Conservation (phyloP, 2,329 filamentous ascomycete genomes). For the Fusarium gaditjirri region DNA sequence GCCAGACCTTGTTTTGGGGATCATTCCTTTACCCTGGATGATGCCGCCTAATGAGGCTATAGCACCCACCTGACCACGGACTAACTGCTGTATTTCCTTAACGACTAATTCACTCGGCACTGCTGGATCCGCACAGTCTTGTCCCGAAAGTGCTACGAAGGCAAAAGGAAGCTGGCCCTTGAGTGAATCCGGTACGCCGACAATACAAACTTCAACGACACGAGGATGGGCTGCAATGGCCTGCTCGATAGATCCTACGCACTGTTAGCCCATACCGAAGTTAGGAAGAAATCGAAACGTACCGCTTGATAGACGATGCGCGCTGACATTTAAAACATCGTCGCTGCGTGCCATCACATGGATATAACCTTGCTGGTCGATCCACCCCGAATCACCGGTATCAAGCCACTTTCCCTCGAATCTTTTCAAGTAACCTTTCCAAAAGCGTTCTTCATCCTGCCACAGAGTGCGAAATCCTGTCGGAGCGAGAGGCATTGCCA, state of each 20-base stretch:
- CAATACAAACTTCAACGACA: conserved; percentile 86
- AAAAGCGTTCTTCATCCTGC: conserved; percentile 87
- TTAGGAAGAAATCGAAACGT: conserved; percentile 44
- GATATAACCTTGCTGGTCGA: conserved; percentile 78
- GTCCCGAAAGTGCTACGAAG: conserved; percentile 71
- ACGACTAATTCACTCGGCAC: conserved; percentile 58
- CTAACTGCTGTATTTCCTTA: conserved; percentile 75
- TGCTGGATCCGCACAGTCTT: conserved; percentile 62
- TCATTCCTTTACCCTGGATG: conserved; percentile 85
- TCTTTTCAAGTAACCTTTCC: conserved; percentile 83
- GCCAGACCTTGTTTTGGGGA: conserved; percentile 90
- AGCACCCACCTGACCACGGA: conserved; percentile 84
- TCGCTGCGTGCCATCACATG: conserved; percentile 75
- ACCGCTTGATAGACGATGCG: conserved; percentile 90
- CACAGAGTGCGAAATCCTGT: conserved; percentile 89
- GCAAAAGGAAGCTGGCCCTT: conserved; percentile 95
- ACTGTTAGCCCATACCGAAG: conserved; percentile 6
- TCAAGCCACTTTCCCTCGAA: conserved; percentile 88
- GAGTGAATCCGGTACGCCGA: conserved; percentile 84
- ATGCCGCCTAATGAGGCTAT: conserved; percentile 89
- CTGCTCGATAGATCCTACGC: conserved; percentile 84
- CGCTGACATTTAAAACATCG: conserved; percentile 96
- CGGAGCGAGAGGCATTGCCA: conserved; percentile 83
- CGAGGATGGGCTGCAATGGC: conserved; percentile 83
- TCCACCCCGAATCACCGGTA: conserved; percentile 89